Evolutionary conservation across 2,329 filamentous ascomycete genomes (phyloP), one percentile per base, ranked within the genome.

Genomic region (Fusarium sp.): DNA sequence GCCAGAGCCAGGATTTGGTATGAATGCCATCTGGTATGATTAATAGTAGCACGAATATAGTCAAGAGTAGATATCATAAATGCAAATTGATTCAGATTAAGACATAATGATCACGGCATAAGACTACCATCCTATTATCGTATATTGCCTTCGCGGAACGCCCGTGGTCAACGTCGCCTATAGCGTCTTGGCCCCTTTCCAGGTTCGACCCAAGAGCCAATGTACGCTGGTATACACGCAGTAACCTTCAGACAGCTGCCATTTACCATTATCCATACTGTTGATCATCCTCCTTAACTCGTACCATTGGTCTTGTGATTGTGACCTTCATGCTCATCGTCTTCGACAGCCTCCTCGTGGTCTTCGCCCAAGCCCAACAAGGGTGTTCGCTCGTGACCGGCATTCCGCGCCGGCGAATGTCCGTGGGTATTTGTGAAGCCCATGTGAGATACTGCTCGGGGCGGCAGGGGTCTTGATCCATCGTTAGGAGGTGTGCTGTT

Each of bases 1-100:
- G 36, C 88, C 89, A 7, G 93, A 96, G 81, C 92, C 91, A n/a
- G 93, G 93, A 2, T 97, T 97, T 77, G 93, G 93, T 3, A 97
- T 97, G 93, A 97, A 97, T 80, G 93, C 93, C n/a, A 94, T 96
- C 66, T 97, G 93, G 93, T 96, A 96, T 77, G 91, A 96, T 58
- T 81, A 47, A 62, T 24, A 20, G 12, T 7, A 32, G 19, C 24
- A 30, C 19, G 20, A 14, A 26, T 15, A 20, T 8, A 62, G 38
- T 14, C 10, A 54, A 51, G 45, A n/a, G 15, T 20, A 26, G 20
- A 36, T 36, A 23, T 19, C 10, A 36, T 43, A 23, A 36, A 42
- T 12, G 19, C 21, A 23, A n/a, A 42, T 17, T 20, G 10, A 12
- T 46, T 26, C 15, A 34, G 21, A 42, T 28, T 28, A 17, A 39